Evolutionary conservation across 2,329 filamentous ascomycete genomes (phyloP).

Genomic region (Microsporum audouinii): DNA sequence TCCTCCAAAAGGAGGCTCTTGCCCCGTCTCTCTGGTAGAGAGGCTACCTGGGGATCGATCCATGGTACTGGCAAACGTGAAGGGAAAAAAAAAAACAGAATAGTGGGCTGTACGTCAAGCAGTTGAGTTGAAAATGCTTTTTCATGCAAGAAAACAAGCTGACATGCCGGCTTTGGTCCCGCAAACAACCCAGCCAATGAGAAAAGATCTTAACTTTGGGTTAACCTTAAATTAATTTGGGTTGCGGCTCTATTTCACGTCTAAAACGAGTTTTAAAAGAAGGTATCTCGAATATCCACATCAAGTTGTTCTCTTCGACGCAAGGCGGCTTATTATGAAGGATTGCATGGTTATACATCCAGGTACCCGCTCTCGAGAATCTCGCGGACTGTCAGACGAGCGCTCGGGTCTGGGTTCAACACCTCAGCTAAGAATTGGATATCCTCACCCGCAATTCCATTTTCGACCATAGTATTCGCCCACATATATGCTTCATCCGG

Average conservation of each 20-base stretch:
- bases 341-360: background rate
- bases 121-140: background rate
- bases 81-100: no score
- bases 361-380: conserved; percentile 16
- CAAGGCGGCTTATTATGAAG: no score
- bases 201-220: background rate
- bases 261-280: no score
- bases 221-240: background rate
- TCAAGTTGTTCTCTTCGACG: no score
- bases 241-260: background rate
- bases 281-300: no score
- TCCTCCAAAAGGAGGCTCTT: background rate
- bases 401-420: conserved; percentile 12
- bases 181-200: background rate
- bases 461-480: conserved; percentile 15
- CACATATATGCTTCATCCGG: conserved; percentile 16
- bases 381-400: conserved; percentile 11
- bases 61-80: background rate
- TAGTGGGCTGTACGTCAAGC: background rate
- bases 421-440: conserved; percentile 14
- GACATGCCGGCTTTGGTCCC: background rate
- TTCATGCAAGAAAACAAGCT: background rate
- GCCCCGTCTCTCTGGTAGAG: background rate
- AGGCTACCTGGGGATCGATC: background rate
- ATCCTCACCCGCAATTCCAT: conserved; percentile 15